These are phyloP conservation scores for Phellopilus nigrolimitatus DNA, from an alignment of 1,284 basidiomycete species.

Conservation along the genomic window DNA sequence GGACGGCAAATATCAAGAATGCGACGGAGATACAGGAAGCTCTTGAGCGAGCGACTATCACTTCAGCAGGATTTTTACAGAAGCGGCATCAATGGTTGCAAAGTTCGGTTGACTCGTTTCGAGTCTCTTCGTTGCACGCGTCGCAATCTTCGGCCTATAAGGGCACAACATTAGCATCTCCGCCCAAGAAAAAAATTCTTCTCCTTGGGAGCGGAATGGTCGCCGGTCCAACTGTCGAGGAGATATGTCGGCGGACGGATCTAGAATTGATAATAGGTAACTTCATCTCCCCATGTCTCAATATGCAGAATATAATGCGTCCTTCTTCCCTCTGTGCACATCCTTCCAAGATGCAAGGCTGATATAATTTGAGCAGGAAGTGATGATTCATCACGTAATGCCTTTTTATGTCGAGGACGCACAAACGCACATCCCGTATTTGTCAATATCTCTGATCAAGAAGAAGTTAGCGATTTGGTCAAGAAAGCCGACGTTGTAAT, in stretches of 20 bases:
- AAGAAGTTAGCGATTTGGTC: conserved; percentile 49
- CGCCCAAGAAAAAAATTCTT: conserved; percentile 61
- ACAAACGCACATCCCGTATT: conserved; percentile 53
- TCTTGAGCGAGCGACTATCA: conserved; percentile 66
- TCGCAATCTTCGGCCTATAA: neutral
- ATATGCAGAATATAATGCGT: conserved; percentile 7
- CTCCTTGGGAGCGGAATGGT: conserved; percentile 92
- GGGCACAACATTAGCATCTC: neutral
- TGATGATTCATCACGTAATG: conserved; percentile 62
- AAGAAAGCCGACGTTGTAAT: conserved; percentile 58
- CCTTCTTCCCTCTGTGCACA: neutral
- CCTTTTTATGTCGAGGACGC: conserved; percentile 48
- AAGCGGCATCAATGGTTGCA: conserved; percentile 58
- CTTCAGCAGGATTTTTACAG: conserved; percentile 52
- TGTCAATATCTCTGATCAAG: conserved; percentile 49
- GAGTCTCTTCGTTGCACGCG: neutral
- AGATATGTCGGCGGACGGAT: conserved; percentile 56
- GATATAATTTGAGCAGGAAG: conserved; percentile 50
- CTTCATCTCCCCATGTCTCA: conserved; percentile 21
- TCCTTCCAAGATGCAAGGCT: neutral
- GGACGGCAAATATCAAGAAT: conserved; percentile 21
- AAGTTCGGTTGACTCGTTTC: conserved; percentile 42
- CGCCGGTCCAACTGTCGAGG: conserved; percentile 77
- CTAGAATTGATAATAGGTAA: conserved; percentile 71
- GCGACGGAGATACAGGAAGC: conserved; percentile 36